phyloP scores from a whole-genome alignment of 352 stramenopile species.

The Phytophthora constricta region DNA sequence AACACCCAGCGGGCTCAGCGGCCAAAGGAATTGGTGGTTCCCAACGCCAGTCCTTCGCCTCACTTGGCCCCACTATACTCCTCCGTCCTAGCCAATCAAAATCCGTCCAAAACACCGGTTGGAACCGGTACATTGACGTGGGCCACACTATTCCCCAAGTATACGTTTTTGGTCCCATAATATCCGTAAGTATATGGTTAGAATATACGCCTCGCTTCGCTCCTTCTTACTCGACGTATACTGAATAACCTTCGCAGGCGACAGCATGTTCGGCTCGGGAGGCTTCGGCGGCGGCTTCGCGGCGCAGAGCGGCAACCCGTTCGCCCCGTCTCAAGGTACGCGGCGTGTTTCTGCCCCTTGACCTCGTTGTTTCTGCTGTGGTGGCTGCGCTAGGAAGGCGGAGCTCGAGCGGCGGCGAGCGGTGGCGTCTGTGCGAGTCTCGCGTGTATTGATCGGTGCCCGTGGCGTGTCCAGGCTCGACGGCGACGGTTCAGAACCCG shows the following conservation, averaged over 20 bases:
- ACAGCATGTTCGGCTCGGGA: conserved; percentile 45
- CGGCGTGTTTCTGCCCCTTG: conserved; percentile 9
- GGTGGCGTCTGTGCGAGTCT: conserved; percentile 1
- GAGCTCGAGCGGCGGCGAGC: conserved; percentile 17
- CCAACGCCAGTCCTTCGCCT: conserved; percentile 74
- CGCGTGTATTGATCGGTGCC: conserved; percentile 43
- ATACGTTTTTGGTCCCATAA: too few species aligned
- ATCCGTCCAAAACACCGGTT: too few species aligned
- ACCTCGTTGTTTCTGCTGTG: conserved; percentile 12
- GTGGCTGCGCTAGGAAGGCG: conserved; percentile 2
- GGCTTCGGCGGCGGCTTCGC: conserved; percentile 33
- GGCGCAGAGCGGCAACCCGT: conserved; percentile 38
- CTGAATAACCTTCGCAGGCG: not conserved
- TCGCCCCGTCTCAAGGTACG: conserved; percentile 52
- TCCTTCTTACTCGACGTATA: too few species aligned
- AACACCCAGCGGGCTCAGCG: conserved; percentile 38
- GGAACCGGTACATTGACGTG: too few species aligned
- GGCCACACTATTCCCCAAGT: too few species aligned
- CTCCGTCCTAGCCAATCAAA: conserved; percentile 52
- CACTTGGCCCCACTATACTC: conserved; percentile 69
- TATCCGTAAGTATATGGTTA: too few species aligned
- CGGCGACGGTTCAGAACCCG: conserved; percentile 21
- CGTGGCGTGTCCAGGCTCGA: conserved; percentile 40
- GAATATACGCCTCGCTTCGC: too few species aligned
- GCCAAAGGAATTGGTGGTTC: conserved; percentile 80